phyloP scores from a whole-genome alignment of 441 rosid species.

The Populus hybrid region DNA sequence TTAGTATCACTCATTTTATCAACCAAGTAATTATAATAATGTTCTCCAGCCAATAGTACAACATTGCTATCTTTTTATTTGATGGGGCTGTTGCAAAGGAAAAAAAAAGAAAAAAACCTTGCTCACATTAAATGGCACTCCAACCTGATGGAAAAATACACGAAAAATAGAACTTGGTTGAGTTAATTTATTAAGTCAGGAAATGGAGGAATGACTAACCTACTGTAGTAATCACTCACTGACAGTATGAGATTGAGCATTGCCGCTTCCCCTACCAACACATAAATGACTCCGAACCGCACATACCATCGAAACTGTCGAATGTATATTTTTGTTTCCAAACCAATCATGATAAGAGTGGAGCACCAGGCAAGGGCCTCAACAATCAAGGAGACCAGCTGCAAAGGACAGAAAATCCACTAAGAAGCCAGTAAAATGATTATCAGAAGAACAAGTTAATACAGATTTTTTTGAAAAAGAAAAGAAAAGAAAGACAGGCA shows the following conservation, averaged over 20 bases:
- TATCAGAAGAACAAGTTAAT: not conserved
- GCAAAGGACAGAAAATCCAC: conserved; percentile 24
- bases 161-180: not conserved
- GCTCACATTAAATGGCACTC: not conserved
- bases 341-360: conserved; percentile 65
- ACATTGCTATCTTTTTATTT: too few relatives aligned
- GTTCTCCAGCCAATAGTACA: not conserved
- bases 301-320: conserved; percentile 88
- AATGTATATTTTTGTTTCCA: conserved; percentile 80
- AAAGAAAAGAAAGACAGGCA: not conserved
- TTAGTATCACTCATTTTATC: not conserved
- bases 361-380: conserved; percentile 84
- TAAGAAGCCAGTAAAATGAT: not conserved
- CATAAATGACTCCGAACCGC: conserved; percentile 78
- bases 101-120: not conserved
- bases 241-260: conserved; percentile 67
- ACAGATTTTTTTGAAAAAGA: not conserved
- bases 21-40: not conserved
- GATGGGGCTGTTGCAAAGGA: not conserved
- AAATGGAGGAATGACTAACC: conserved; percentile 41
- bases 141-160: not conserved
- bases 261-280: conserved; percentile 80
- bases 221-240: conserved; percentile 45
- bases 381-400: conserved; percentile 61
- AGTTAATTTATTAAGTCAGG: not conserved